A percentile compares a stretch with the other conserved stretches of the same genome.
These are phyloP conservation scores for Discostella stelligeroides DNA, from an alignment of 108 stramenopile species.

Conservation along the genomic window DNA sequence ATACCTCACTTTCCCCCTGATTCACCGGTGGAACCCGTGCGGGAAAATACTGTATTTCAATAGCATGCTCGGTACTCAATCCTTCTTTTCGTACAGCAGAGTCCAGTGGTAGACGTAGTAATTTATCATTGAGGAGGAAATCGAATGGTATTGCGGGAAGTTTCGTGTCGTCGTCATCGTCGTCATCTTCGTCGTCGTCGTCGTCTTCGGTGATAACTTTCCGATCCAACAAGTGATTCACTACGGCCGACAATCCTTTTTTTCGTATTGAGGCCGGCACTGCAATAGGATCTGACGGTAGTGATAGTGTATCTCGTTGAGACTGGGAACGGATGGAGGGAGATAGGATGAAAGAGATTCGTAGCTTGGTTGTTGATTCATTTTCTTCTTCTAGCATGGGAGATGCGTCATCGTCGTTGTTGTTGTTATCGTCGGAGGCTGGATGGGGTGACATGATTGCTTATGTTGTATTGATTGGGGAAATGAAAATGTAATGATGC, in stretches of 20 bases:
- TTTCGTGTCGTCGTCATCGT: slow-evolving; percentile 37
- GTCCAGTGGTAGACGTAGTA: slow-evolving; percentile 73
- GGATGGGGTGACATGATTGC: no score
- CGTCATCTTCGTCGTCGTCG: slow-evolving; percentile 35
- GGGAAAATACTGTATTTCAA: slow-evolving; percentile 77
- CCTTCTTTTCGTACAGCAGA: slow-evolving; percentile 72
- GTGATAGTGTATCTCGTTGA: slow-evolving; percentile 39
- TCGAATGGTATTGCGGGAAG: slow-evolving; percentile 74
- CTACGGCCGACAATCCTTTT: slow-evolving; percentile 76
- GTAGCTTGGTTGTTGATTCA: slow-evolving; percentile 24
- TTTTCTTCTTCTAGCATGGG: background rate
- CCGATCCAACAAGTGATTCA: slow-evolving; percentile 60
- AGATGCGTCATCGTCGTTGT: slow-evolving; percentile 4
- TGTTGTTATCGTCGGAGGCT: background rate
- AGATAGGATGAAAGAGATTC: slow-evolving; percentile 33
- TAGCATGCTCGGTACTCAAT: slow-evolving; percentile 68
- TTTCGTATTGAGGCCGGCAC: slow-evolving; percentile 75
- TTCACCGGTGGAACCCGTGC: slow-evolving; percentile 52
- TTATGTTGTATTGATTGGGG: no score
- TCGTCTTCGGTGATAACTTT: slow-evolving; percentile 36
- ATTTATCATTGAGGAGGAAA: slow-evolving; percentile 71
- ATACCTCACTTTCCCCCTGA: slow-evolving; percentile 58
- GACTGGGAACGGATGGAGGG: slow-evolving; percentile 8
- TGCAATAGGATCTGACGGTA: slow-evolving; percentile 79
- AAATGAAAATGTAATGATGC: no score